A percentile compares a stretch with the other conserved stretches of the same genome.
phyloP scores from a whole-genome alignment of 2,329 filamentous ascomycete species.

The Epichloe typhina region DNA sequence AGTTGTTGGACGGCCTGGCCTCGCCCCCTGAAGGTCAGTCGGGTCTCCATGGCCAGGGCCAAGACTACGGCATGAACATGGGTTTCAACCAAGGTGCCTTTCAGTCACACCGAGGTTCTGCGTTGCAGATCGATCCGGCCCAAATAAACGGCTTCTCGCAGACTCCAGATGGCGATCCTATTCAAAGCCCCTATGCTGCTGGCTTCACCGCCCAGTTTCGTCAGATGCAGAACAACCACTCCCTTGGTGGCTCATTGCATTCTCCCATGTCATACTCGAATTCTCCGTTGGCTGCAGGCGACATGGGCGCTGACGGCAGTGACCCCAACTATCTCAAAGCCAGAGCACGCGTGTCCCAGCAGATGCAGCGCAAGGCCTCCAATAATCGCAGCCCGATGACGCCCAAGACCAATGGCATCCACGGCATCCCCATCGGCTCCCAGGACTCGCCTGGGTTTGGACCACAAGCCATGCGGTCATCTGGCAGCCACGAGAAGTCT shows the following conservation, averaged over 20 bases:
- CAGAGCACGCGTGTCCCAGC: conserved; percentile 46
- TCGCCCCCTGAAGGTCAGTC: conserved; percentile 41
- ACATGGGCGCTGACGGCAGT: conserved; percentile 34
- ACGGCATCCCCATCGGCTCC: conserved; percentile 53
- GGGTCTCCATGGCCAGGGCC: conserved; percentile 37
- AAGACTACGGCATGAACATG: conserved; percentile 48
- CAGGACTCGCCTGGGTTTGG: conserved; percentile 60
- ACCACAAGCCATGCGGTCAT: conserved; percentile 64
- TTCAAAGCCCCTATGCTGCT: conserved; percentile 78
- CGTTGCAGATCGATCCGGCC: conserved; percentile 50
- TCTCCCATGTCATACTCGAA: conserved; percentile 27
- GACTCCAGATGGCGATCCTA: conserved; percentile 82
- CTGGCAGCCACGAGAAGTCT: conserved; percentile 63
- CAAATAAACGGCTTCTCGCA: conserved; percentile 76
- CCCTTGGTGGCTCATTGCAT: conserved; percentile 37
- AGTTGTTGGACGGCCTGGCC: conserved; percentile 63
- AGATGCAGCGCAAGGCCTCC: conserved; percentile 60
- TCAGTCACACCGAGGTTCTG: conserved; percentile 38
- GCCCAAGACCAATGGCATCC: conserved; percentile 69
- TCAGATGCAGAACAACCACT: conserved; percentile 46
- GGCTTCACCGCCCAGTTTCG: conserved; percentile 73
- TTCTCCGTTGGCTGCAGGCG: conserved; percentile 28
- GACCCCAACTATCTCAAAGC: conserved; percentile 48
- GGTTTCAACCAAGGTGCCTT: conserved; percentile 42
- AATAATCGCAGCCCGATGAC: conserved; percentile 70